These are phyloP conservation scores for Dictyophora rubrovolvata DNA, from an alignment of 768 basidiomycete species.

Conservation along the genomic window DNA sequence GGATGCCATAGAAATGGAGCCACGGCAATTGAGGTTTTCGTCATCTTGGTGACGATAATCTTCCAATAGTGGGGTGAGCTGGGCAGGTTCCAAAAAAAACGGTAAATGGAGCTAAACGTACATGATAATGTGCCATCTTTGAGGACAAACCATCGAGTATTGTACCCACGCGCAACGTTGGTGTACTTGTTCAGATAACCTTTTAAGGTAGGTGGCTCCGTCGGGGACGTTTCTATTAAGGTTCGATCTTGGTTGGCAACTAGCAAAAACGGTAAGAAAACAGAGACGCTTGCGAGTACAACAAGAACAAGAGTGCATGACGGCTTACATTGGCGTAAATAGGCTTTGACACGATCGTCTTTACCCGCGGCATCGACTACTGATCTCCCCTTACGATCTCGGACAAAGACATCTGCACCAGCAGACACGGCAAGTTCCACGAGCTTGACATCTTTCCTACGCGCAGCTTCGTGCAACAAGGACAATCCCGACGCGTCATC, in stretches of 20 bases:
- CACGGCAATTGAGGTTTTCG: slow-evolving; percentile 74
- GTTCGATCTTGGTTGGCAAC: slow-evolving; percentile 76
- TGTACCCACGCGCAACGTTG: slow-evolving; percentile 86
- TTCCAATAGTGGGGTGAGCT: slow-evolving; percentile 13
- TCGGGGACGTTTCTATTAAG: slow-evolving; percentile 39
- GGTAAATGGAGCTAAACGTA: slow-evolving; percentile 27
- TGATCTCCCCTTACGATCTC: slow-evolving; percentile 64
- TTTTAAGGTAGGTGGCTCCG: slow-evolving; percentile 52
- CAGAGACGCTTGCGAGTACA: background rate
- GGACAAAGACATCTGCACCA: slow-evolving; percentile 82
- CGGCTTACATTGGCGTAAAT: slow-evolving; percentile 78
- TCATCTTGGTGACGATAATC: slow-evolving; percentile 88
- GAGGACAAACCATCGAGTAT: slow-evolving; percentile 86
- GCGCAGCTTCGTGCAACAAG: slow-evolving; percentile 79
- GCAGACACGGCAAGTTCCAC: slow-evolving; percentile 78
- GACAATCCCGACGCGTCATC: slow-evolving; percentile 71
- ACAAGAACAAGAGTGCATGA: too few species aligned
- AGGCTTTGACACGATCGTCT: slow-evolving; percentile 73
- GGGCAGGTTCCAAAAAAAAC: background rate
- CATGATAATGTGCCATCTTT: slow-evolving; percentile 80
- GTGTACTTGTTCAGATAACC: slow-evolving; percentile 88
- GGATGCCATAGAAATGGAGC: slow-evolving; percentile 79
- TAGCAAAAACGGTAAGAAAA: slow-evolving; percentile 19
- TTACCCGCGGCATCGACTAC: slow-evolving; percentile 58
- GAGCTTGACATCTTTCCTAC: slow-evolving; percentile 66